phyloP scores from a whole-genome alignment of 495 filamentous ascomycete species.

The Hypoxylon lienhwacheense region DNA sequence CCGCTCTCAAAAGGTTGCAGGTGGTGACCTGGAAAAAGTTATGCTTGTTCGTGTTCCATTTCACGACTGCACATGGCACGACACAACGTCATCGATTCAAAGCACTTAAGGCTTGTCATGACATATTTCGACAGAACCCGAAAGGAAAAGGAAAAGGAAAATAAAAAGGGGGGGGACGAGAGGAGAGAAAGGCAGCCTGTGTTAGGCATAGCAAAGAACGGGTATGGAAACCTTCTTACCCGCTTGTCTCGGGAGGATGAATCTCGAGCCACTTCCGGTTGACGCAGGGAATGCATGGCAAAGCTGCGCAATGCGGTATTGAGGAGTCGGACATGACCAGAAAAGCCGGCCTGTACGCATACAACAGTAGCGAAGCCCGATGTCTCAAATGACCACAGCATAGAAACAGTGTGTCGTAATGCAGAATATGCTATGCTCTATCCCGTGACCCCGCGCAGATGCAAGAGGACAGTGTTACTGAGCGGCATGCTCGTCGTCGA shows the following conservation, averaged over 20 bases:
- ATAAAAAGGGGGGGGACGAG: too few relatives aligned
- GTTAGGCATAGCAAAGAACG: conserved; percentile 12
- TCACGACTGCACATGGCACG: conserved; percentile 21
- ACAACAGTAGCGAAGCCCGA: conserved; percentile 13
- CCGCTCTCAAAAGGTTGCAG: background rate
- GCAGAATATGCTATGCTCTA: conserved; percentile 24
- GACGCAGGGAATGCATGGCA: conserved; percentile 22
- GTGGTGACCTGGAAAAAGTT: conserved; percentile 16
- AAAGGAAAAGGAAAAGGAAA: too few relatives aligned
- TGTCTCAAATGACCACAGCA: conserved; percentile 20
- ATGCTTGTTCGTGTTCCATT: conserved; percentile 23
- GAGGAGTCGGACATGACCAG: conserved; percentile 6
- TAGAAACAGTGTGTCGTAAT: conserved; percentile 27
- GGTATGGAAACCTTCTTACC: conserved; percentile 18
- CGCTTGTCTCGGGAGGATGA: conserved; percentile 33
- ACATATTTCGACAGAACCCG: conserved; percentile 2
- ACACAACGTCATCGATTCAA: conserved; percentile 27
- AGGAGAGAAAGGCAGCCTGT: conserved; percentile 1
- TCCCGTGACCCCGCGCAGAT: conserved; percentile 26
- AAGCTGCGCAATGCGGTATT: conserved; percentile 14
- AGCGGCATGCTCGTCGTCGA: background rate
- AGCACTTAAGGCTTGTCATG: conserved; percentile 11
- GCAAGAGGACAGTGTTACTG: conserved; percentile 18
- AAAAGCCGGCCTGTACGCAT: conserved; percentile 7
- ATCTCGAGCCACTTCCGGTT: conserved; percentile 19